These are phyloP conservation scores for Tephrocybe sp. DNA, from an alignment of 768 basidiomycete genomes.

Conservation along the genomic window DNA sequence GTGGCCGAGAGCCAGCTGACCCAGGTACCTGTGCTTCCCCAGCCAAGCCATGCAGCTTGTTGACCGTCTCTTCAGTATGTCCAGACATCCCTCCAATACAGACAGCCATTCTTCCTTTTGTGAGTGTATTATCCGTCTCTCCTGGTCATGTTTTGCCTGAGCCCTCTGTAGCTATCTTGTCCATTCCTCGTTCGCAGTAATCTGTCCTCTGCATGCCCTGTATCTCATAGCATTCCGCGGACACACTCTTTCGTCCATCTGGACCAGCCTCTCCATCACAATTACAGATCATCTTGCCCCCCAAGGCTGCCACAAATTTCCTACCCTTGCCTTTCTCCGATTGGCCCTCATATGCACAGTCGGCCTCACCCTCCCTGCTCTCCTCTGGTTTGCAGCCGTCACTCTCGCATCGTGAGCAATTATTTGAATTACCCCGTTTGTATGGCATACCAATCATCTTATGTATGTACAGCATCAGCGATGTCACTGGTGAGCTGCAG, in stretches of 20 bases:
- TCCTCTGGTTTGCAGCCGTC: slow-evolving; percentile 77
- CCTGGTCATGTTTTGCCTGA: not conserved
- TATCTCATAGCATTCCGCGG: slow-evolving; percentile 54
- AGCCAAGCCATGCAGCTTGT: slow-evolving; percentile 3
- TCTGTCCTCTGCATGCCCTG: slow-evolving; percentile 80
- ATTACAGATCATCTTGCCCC: slow-evolving; percentile 47
- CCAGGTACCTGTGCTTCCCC: slow-evolving; percentile 50
- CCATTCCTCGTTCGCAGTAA: slow-evolving; percentile 74
- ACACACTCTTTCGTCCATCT: slow-evolving; percentile 44
- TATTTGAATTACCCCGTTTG: not conserved
- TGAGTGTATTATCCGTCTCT: slow-evolving; percentile 31
- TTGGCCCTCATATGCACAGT: slow-evolving; percentile 44
- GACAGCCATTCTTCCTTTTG: slow-evolving; percentile 90
- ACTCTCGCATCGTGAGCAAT: slow-evolving; percentile 68
- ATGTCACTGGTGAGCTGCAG: slow-evolving; percentile 60
- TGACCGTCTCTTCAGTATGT: slow-evolving; percentile 56
- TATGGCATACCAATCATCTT: slow-evolving; percentile 5
- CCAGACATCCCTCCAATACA: slow-evolving; percentile 71
- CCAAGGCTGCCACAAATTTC: slow-evolving; percentile 34
- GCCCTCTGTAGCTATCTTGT: slow-evolving; percentile 66
- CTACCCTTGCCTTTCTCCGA: slow-evolving; percentile 32
- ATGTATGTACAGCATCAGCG: slow-evolving; percentile 60
- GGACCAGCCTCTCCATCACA: slow-evolving; percentile 49
- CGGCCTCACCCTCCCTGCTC: slow-evolving; percentile 58
- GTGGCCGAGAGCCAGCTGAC: slow-evolving; percentile 75